These are phyloP conservation scores for Fusarium albidum DNA, from an alignment of 2,329 filamentous ascomycete genomes.

Conservation along the genomic window DNA sequence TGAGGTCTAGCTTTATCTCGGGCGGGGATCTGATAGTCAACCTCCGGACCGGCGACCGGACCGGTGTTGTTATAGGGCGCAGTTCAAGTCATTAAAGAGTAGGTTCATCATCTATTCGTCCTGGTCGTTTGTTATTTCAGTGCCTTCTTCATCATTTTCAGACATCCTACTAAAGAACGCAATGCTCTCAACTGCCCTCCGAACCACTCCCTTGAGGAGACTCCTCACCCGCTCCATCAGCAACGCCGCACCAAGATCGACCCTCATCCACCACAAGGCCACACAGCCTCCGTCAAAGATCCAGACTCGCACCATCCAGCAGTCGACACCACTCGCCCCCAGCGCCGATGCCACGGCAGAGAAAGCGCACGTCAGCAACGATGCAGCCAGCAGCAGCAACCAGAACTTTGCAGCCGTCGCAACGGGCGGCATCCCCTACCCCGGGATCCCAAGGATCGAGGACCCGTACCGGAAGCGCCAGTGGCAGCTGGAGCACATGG, in stretches of 20 bases:
- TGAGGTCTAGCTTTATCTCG: constrained; percentile 14
- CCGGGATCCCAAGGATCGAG: constrained; percentile 64
- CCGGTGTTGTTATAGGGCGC: background rate
- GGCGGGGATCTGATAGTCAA: constrained; percentile 22
- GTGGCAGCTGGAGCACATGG: constrained; percentile 53
- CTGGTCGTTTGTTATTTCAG: background rate
- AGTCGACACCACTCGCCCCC: constrained; percentile 31
- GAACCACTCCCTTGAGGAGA: constrained; percentile 19
- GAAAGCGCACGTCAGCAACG: no score
- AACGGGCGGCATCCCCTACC: constrained; percentile 46
- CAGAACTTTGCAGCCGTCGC: constrained; percentile 38
- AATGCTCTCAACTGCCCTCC: constrained; percentile 27
- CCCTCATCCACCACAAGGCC: background rate
- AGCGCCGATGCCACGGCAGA: constrained; percentile 29
- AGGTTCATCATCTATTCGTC: background rate
- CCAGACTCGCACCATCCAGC: background rate
- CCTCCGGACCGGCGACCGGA: constrained; percentile 17
- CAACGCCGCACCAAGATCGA: constrained; percentile 3
- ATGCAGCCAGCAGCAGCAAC: no score
- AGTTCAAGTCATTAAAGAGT: background rate
- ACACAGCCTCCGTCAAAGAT: constrained; percentile 2
- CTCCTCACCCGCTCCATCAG: constrained; percentile 24
- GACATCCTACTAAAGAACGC: background rate
- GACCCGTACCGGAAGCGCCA: constrained; percentile 51
- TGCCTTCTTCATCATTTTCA: background rate